phyloP scores from a whole-genome alignment of 75 land plant species.

The Chamaecyparis obtusa region DNA sequence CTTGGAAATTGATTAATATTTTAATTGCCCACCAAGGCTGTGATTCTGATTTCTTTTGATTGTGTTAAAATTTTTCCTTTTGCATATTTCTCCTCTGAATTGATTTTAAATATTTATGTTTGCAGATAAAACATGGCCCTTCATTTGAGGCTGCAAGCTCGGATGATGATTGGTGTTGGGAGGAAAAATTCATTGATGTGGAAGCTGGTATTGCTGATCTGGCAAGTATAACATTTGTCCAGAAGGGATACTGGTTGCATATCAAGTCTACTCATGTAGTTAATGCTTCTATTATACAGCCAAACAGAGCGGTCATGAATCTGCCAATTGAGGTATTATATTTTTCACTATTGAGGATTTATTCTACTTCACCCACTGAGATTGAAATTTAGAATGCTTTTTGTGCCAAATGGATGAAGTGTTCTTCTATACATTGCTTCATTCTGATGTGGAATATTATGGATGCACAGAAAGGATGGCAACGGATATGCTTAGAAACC shows the following conservation, averaged over 20 bases:
- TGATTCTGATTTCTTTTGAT: background rate
- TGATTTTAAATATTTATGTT: background rate
- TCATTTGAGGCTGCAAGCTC: slow-evolving; percentile 3
- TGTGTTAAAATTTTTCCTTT: background rate
- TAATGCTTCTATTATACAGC: slow-evolving; percentile 43
- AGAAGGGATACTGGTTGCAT: slow-evolving; percentile 77
- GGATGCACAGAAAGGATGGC: slow-evolving; percentile 72
- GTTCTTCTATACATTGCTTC: background rate
- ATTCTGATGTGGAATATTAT: background rate
- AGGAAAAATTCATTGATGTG: slow-evolving; percentile 48
- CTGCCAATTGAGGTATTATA: slow-evolving; percentile 62
- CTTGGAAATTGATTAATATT: background rate
- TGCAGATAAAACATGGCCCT: slow-evolving; percentile 58
- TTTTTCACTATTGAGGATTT: background rate
- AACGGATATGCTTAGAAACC: slow-evolving; percentile 62
- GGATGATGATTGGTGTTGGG: slow-evolving; percentile 97
- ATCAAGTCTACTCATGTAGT: slow-evolving; percentile 79
- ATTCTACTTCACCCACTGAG: background rate
- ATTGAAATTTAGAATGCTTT: background rate
- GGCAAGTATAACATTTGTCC: slow-evolving; percentile 59
- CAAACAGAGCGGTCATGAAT: slow-evolving; percentile 35
- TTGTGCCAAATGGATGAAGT: background rate
- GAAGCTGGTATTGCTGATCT: slow-evolving; percentile 65
- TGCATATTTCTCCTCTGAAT: background rate
- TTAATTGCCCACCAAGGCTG: background rate